Conservation (phyloP, 2,329 filamentous ascomycete genomes). For the Chlorencoelia australis region DNA sequence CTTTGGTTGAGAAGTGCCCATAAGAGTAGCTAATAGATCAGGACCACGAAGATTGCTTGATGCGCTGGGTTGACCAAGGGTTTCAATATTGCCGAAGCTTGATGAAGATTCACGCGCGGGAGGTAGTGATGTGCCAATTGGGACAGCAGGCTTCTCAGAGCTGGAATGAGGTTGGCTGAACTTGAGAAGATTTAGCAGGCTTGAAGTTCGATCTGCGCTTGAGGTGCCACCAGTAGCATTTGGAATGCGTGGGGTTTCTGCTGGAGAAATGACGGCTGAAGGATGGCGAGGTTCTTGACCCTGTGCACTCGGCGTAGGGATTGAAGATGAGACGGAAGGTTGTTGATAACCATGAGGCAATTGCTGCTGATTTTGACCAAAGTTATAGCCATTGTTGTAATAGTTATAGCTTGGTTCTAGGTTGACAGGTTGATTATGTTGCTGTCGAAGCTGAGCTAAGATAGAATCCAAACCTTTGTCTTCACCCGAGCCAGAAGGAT, state of each 20-base stretch:
- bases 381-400: constrained; percentile 21
- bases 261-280: constrained; percentile 49
- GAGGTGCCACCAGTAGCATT: constrained; percentile 17
- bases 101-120: constrained; percentile 21
- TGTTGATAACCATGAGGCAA: constrained; percentile 36
- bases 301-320: constrained; percentile 43
- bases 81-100: constrained; percentile 15
- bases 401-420: constrained; percentile 24
- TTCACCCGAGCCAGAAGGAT: constrained; percentile 20
- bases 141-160: constrained; percentile 17
- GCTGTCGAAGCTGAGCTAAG: constrained; percentile 26
- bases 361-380: constrained; percentile 19
- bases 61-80: constrained; percentile 12
- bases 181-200: constrained; percentile 54
- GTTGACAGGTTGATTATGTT: constrained; percentile 19
- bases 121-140: constrained; percentile 23
- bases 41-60: constrained; percentile 15
- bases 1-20: constrained; percentile 20
- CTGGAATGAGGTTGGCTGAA: constrained; percentile 41
- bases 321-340: constrained; percentile 46
- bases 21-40: constrained; percentile 26
- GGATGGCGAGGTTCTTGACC: constrained; percentile 45
- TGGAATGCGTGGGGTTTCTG: constrained; percentile 32
- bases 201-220: constrained; percentile 41
- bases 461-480: constrained; percentile 25